Percentiles rank a stretch among this genome's conserved stretches.
Conservation (phyloP, 2,329 filamentous ascomycete genomes). For the Calonectria pteridis region DNA sequence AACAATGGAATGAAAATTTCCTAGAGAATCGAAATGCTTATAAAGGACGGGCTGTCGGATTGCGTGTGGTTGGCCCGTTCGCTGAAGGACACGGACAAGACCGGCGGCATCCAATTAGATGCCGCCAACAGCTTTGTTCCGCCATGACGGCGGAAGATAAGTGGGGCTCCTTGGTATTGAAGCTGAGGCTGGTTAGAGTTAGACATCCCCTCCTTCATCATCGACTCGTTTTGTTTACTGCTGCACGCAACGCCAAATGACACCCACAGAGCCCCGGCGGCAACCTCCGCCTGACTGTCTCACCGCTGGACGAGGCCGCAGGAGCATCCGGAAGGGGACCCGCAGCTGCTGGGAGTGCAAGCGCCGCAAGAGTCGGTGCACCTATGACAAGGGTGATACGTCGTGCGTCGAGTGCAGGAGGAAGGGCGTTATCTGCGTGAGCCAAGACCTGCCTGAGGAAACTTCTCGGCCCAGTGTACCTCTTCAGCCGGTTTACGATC, state of each 20-base stretch:
- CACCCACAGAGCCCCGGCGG: not conserved
- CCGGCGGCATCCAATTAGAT: not conserved
- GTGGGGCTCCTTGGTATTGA: not conserved
- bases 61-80: not conserved
- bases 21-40: not conserved
- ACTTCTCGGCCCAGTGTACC: not conserved
- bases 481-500: not conserved
- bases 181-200: not conserved
- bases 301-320: not conserved
- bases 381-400: not conserved
- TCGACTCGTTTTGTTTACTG: not conserved
- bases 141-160: not conserved
- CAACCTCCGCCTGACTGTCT: not conserved
- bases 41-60: not conserved
- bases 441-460: not conserved
- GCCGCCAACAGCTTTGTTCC: not conserved
- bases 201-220: not conserved
- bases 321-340: not conserved
- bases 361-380: not conserved
- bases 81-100: not conserved
- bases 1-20: not conserved
- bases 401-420: not conserved
- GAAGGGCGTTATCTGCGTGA: not conserved
- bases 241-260: not conserved
- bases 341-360: conserved; percentile 5